Evolutionary conservation across 768 basidiomycete species (phyloP), one percentile per base, ranked within the genome.

Genomic region (Suillus subaureus): DNA sequence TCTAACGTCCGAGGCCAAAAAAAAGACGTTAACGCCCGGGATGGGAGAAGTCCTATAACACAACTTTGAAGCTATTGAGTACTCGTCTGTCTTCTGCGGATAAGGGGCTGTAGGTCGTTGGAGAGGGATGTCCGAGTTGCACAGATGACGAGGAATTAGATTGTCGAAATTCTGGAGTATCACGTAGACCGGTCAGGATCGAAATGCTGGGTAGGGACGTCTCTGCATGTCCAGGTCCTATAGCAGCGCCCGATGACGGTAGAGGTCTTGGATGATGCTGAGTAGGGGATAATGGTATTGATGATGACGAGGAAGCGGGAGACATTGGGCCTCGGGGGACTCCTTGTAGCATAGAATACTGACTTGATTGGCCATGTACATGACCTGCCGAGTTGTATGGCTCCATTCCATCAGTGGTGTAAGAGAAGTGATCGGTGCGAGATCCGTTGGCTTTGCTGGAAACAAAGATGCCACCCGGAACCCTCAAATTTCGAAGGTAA

Each of bases 401-500:
- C 39, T 71, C 71, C 61, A 65, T 67, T n/a, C 68, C 65, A 60
- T 74, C 71, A 47, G 47, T 43, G 6, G 63, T 33, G 45, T 43
- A 45, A 43, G 70, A 62, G 60, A 69, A 67, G 9, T 67, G 75
- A 49, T 77, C 75, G 28, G 49, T 75, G 37, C 75, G 70, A 12
- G 73, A 52, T 3, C 77, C 81, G 18, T 68, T 78, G 55, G 84
- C 75, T 77, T 91, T 91, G 72, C 87, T 89, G 66, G 89, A 91
- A 51, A 85, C 80, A 72, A 90, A 93, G n/a, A 93, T 78, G 4
- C 89, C 89, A 64, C 84, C 84, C 5, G 91, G 91, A 35, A 91
- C 86, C 23, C 83, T 83, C 64, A 94, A 81, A 66, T 78, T 82
- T 64, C 88, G 86, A 65, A 94, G 84, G 72, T 91, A 89, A 40